Conservation (phyloP, 2,329 filamentous ascomycete genomes). For the Trichoderma sp. region DNA sequence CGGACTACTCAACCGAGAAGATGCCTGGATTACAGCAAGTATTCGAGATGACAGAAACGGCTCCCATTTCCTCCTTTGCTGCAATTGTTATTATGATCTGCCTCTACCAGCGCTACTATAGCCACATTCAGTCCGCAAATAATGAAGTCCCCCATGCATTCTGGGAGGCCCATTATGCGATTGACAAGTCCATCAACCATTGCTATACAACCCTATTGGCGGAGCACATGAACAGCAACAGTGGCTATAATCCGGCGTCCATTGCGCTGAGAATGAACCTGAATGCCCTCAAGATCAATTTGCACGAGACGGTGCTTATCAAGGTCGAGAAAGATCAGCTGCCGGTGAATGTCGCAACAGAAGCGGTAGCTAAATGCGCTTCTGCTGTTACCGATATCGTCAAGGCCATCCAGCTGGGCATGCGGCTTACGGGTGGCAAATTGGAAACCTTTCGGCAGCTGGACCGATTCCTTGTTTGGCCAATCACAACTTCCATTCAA, state of each 20-base stretch:
- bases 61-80: constrained; percentile 10
- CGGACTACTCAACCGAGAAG: not conserved
- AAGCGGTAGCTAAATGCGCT: not conserved
- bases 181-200: constrained; percentile 8
- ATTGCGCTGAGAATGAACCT: constrained; percentile 8
- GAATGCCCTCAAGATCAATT: not conserved
- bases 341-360: not conserved
- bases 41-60: not conserved
- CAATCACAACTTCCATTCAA: constrained; percentile 13
- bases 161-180: constrained; percentile 11
- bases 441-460: not conserved
- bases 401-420: not conserved
- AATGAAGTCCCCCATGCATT: not conserved
- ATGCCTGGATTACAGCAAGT: constrained; percentile 5
- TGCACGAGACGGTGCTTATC: constrained; percentile 14
- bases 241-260: not conserved
- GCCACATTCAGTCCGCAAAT: not conserved
- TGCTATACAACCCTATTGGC: not conserved
- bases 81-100: constrained; percentile 1
- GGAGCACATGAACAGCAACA: constrained; percentile 4
- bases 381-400: constrained; percentile 7
- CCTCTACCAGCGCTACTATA: constrained; percentile 8
- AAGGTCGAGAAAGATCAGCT: constrained; percentile 4
- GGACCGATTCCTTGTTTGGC: constrained; percentile 15
- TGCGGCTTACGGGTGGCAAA: not conserved